These are phyloP conservation scores for Russula dissimulans DNA, from an alignment of 768 basidiomycete genomes.

Conservation along the genomic window DNA sequence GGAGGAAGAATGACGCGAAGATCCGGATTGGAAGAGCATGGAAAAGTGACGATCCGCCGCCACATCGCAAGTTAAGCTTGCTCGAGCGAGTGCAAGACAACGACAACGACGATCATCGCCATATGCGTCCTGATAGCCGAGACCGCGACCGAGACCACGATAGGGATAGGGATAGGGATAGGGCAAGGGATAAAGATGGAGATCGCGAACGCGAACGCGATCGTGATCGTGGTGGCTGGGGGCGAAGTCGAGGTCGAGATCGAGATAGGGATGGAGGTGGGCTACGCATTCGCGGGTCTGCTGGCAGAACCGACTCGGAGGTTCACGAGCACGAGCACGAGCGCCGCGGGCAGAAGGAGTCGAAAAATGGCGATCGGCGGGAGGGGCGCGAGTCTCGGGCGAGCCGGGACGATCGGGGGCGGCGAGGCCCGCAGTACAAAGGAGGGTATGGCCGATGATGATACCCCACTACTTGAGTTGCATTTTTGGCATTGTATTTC, in stretches of 20 bases:
- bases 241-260: constrained; percentile 2
- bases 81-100: constrained; percentile 1
- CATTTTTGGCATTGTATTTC: too few relatives aligned
- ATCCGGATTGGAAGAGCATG: constrained; percentile 21
- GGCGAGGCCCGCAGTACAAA: constrained; percentile 26
- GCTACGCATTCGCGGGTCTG: constrained; percentile 4
- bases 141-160: not conserved
- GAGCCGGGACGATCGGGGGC: constrained; percentile 16
- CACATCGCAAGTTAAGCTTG: not conserved
- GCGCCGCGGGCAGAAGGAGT: constrained; percentile 11
- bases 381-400: constrained; percentile 1
- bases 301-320: not conserved
- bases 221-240: not conserved
- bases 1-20: constrained; percentile 15
- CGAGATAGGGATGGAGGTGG: constrained; percentile 15
- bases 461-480: not conserved
- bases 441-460: constrained; percentile 26
- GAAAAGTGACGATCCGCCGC: constrained; percentile 7
- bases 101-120: not conserved
- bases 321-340: not conserved
- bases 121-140: not conserved
- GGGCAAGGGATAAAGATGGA: not conserved
- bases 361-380: not conserved
- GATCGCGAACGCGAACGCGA: not conserved
- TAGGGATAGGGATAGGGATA: too few relatives aligned